Evolutionary conservation across 1,284 basidiomycete species (phyloP), one percentile per base, ranked within the genome.

Genomic region (Puccinia polysora): DNA sequence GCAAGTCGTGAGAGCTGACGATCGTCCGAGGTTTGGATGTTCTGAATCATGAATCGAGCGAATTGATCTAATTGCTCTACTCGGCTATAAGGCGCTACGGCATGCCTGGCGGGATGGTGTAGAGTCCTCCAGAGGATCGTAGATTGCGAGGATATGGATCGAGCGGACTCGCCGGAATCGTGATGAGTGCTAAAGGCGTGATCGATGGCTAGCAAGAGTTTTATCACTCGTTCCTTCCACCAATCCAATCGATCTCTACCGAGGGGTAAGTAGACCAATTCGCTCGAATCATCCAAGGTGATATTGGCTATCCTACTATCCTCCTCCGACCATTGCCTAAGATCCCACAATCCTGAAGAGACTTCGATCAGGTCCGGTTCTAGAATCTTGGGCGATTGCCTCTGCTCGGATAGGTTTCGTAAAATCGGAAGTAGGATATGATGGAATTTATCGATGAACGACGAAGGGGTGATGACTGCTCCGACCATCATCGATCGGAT

Each of bases 61-160:
- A 70, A 52, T 23, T 50, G 47, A 50, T 70, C 67, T 32, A 70
- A 49, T 32, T 70, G 67, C 10, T 50, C n/a, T 30, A 70, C 67
- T 8, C 67, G 18, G 30, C 38, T 60, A 49, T 38, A 70, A 25
- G 67, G 56, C 0, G 45, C 58, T n/a, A 49, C 34, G 20, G 55
- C 18, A 59, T 70, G 56, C 15, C 34, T 32, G 5, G 8, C 6
- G 28, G 58, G 4, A 20, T 60, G 58, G 34, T 70, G 67, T 12
- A 70, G 30, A 25, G 56, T 20, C 8, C 67, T 20, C 67, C 67
- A 70, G 18, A 70, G 32, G 45, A 70, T 60, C 8, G 58, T 28
- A 28, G 67, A 36, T 25, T 52, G 14, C 8, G 23, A 23, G n/a
- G n/a, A n/a, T n/a, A n/a, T n/a, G n/a, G n/a, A n/a, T n/a, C n/a